Percentiles rank a stretch among this genome's conserved stretches.
These are phyloP conservation scores for Aureobasidium pullulans DNA, from an alignment of 2,329 filamentous ascomycete genomes.

Conservation along the genomic window DNA sequence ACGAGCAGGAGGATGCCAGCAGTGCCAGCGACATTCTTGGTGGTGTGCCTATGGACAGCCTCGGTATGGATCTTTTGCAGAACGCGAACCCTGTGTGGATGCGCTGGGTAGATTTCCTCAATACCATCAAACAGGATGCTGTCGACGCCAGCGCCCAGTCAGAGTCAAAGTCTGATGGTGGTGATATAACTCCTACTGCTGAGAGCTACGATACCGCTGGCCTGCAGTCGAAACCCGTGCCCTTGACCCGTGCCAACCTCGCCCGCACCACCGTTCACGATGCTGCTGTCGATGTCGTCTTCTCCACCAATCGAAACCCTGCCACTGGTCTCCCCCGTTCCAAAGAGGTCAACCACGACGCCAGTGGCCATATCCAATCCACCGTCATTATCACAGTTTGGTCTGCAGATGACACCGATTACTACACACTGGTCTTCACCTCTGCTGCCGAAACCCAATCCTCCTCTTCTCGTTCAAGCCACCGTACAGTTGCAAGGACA, in stretches of 20 bases:
- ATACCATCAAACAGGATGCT: constrained; percentile 36
- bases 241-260: constrained; percentile 15
- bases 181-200: constrained; percentile 15
- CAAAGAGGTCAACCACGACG: constrained; percentile 1
- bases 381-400: constrained; percentile 74
- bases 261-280: constrained; percentile 45
- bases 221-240: neutral
- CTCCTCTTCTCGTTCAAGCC: constrained; percentile 15
- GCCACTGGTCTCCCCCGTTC: constrained; percentile 30
- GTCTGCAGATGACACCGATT: constrained; percentile 60
- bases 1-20: constrained; percentile 21
- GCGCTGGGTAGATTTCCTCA: constrained; percentile 44
- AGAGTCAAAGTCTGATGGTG: constrained; percentile 12
- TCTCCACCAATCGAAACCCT: constrained; percentile 44
- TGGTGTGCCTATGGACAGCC: constrained; percentile 59
- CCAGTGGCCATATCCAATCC: constrained; percentile 43
- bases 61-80: constrained; percentile 67
- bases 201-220: neutral
- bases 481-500: constrained; percentile 36
- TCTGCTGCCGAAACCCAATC: constrained; percentile 34
- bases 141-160: constrained; percentile 15
- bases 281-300: constrained; percentile 60
- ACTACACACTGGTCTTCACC: constrained; percentile 70
- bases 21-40: constrained; percentile 53
- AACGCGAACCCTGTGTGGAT: constrained; percentile 51